phyloP scores from a whole-genome alignment of 176 grass and related monocot genomes.

The Aegilops speltoides region DNA sequence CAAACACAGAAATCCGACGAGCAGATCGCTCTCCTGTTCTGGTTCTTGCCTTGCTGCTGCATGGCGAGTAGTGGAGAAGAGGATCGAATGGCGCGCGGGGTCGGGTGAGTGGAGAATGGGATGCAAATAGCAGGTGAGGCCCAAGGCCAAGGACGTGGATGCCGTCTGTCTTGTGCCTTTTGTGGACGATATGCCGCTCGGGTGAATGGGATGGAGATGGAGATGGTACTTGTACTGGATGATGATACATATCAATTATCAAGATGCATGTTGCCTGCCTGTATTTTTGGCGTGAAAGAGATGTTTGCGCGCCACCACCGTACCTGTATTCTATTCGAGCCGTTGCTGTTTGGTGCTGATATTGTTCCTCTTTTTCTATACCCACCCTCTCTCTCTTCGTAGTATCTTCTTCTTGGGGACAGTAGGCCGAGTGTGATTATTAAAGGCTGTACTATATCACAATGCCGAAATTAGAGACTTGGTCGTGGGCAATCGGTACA shows the following conservation, averaged over 20 bases:
- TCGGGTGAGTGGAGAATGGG: not conserved
- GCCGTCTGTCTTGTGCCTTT: not conserved
- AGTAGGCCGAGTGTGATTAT: no score
- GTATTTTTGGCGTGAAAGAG: not conserved
- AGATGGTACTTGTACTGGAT: not conserved
- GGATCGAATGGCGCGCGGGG: not conserved
- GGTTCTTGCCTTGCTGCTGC: constrained; percentile 2
- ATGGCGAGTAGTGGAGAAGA: not conserved
- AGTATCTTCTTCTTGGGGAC: not conserved
- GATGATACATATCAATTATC: not conserved
- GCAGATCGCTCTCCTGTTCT: not conserved
- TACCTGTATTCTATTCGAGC: constrained; percentile 1
- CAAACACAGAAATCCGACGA: not conserved
- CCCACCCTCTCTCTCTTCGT: not conserved
- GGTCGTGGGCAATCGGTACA: not conserved
- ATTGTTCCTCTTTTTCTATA: no score
- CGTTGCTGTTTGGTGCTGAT: not conserved
- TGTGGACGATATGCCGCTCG: not conserved
- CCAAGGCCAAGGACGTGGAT: not conserved
- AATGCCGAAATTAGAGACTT: not conserved
- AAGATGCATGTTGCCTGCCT: not conserved
- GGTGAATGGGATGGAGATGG: not conserved
- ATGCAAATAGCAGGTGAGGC: not conserved
- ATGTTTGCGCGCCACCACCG: not conserved
- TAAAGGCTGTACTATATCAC: not conserved